Evolutionary conservation across 2,329 filamentous ascomycete genomes (phyloP).

Genomic region (Westerdykella ornata): DNA sequence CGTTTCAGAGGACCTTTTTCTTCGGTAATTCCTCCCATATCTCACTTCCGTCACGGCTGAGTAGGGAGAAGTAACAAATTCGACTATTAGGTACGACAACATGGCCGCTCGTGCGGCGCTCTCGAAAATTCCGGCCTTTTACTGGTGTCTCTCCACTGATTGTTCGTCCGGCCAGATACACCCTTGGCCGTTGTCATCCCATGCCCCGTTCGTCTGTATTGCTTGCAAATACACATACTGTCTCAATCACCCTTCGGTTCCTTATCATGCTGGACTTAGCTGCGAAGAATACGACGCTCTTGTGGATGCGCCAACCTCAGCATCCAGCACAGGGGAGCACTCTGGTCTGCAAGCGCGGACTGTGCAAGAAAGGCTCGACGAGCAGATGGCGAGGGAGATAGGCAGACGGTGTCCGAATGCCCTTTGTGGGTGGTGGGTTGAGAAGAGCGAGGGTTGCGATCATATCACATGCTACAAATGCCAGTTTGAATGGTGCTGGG

Average conservation of each 20-base stretch:
- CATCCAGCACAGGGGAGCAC: background rate
- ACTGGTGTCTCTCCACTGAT: constrained; percentile 6
- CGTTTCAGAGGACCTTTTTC: constrained; percentile 10
- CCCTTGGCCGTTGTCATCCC: constrained; percentile 5
- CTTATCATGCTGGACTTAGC: constrained; percentile 33
- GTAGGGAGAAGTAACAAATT: background rate
- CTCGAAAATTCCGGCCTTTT: constrained; percentile 4
- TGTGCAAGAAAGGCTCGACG: constrained; percentile 9
- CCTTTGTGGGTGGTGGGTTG: constrained; percentile 32
- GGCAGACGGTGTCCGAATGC: constrained; percentile 33
- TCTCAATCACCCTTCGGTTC: constrained; percentile 20
- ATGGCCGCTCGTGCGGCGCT: constrained; percentile 5
- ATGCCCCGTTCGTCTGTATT: constrained; percentile 36
- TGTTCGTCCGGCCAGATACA: constrained; percentile 10
- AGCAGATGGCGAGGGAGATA: constrained; percentile 17
- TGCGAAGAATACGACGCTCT: constrained; percentile 32
- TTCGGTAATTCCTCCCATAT: constrained; percentile 3
- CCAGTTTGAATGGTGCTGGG: constrained; percentile 34
- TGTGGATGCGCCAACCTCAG: background rate
- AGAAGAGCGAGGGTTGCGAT: constrained; percentile 37
- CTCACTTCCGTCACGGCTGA: background rate
- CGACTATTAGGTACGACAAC: constrained; percentile 6
- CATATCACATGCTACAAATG: constrained; percentile 31
- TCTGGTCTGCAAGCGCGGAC: background rate
- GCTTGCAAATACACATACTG: constrained; percentile 32